Evolutionary conservation across 2,329 filamentous ascomycete species (phyloP), one percentile per base, ranked within the genome.

Genomic region (Xylaria polymorpha): DNA sequence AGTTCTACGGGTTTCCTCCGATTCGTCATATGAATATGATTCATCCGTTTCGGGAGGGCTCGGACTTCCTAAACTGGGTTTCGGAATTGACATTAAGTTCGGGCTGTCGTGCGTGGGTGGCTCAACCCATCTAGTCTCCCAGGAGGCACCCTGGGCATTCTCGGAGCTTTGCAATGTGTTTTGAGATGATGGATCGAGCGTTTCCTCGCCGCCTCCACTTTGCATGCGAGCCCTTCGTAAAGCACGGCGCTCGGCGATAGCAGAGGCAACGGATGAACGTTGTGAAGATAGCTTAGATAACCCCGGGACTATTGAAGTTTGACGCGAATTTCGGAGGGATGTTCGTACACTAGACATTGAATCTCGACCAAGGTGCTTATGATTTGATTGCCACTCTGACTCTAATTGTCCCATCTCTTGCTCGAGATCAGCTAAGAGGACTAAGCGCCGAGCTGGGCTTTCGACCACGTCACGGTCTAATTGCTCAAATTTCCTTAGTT

Each of bases 401-500:
- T 89, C 87, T 74, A 91, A 86, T 71, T 83, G 77, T 0, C 85
- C 87, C 84, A 91, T 88, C 77, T 91, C 89, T 69, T 81, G 81
- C 74, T 91, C 89, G 1, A 91, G 80, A 68, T 88, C 85, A 39
- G 87, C 85, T 1, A 91, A 79, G 3, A 90, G 81, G 41, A 81
- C 83, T 66, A 86, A 78, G 35, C 83, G 81, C 64, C 81, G 81
- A 15, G 80, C 79, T 35, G 83, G 79, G 70, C 79, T 83, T 62
- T 80, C 80, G 8, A 75, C 76, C 0, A 78, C 77, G 15, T 79
- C 80, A 41, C 75, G 73, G 39, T 77, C 79, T 4, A 81, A 75
- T 61, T 83, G 75, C 22, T 88, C 86, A 9, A 87, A 79, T 44
- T 82, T 83, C 67, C 79, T 80, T 22, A 89, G 80, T 72, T 88